Percentiles rank a stretch among this genome's conserved stretches.
Conservation (phyloP, 1,139 yeast species). For the Lipomyces yarrowii region DNA sequence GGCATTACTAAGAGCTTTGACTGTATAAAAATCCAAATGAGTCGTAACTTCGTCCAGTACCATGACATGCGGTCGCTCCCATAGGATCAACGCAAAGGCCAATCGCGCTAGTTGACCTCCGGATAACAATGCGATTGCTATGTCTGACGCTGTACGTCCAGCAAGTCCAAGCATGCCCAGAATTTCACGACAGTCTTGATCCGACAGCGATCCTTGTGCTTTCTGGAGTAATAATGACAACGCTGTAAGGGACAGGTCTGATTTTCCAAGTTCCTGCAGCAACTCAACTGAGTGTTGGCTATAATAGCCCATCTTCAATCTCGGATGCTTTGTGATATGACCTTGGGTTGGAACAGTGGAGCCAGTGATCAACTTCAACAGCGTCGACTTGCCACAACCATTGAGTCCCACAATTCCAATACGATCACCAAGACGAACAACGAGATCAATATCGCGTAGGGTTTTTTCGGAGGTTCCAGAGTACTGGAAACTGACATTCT, state of each 20-base stretch:
- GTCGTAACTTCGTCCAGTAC: conserved; percentile 7
- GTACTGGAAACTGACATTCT: background rate
- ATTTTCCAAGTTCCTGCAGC: background rate
- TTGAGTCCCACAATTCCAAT: conserved; percentile 6
- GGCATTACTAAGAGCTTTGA: background rate
- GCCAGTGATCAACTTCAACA: conserved; percentile 1
- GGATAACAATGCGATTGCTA: background rate
- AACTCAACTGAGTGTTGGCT: background rate
- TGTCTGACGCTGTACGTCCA: background rate
- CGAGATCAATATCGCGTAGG: background rate
- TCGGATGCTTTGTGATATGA: background rate
- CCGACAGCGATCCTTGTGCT: background rate
- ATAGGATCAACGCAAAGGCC: background rate
- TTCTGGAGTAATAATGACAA: background rate
- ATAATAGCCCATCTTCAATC: conserved; percentile 6
- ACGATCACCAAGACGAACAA: conserved; percentile 1
- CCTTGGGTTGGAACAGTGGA: background rate
- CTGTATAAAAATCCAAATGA: conserved; percentile 2
- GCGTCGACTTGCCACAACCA: conserved; percentile 6
- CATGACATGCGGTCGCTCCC: conserved; percentile 1
- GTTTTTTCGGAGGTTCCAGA: background rate
- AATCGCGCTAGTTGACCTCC: conserved; percentile 7
- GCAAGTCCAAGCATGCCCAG: background rate
- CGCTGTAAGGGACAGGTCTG: background rate
- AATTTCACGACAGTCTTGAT: background rate